Conservation (phyloP, 257 asterid species). For the Salvia rosmarinus region DNA sequence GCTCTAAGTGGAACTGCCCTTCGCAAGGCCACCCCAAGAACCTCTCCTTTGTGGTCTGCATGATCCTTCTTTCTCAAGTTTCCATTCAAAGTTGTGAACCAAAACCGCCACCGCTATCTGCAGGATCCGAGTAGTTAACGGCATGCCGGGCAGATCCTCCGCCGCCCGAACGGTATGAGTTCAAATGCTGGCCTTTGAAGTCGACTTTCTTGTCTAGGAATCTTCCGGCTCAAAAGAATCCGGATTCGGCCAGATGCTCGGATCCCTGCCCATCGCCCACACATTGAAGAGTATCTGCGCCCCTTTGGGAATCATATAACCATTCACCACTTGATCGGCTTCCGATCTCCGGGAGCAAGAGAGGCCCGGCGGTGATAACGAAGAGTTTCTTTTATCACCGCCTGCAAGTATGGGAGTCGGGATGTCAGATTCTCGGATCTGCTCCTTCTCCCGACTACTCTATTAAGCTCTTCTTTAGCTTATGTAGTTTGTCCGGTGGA, state of each 20-base stretch:
- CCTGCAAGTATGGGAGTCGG: slow-evolving; percentile 38
- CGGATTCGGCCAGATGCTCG: slow-evolving; percentile 37
- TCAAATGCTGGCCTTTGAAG: slow-evolving; percentile 41
- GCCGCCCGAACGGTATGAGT: slow-evolving; percentile 44
- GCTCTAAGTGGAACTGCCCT: slow-evolving; percentile 18
- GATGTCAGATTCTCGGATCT: slow-evolving; percentile 37
- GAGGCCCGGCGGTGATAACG: slow-evolving; percentile 37
- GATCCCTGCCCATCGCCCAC: slow-evolving; percentile 47
- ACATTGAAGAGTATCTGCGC: slow-evolving; percentile 38
- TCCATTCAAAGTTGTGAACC: slow-evolving; percentile 43
- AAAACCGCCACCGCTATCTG: slow-evolving; percentile 34
- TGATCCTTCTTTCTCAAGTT: background rate
- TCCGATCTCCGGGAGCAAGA: slow-evolving; percentile 23
- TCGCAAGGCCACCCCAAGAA: slow-evolving; percentile 16
- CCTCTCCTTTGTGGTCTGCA: background rate
- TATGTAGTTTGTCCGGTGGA: slow-evolving; percentile 23
- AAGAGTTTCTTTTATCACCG: slow-evolving; percentile 40
- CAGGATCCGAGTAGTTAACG: slow-evolving; percentile 36
- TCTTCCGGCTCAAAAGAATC: slow-evolving; percentile 35
- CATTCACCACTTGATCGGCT: slow-evolving; percentile 23
- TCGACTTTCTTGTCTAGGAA: slow-evolving; percentile 30
- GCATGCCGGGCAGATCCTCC: slow-evolving; percentile 46
- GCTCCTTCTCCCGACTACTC: background rate
- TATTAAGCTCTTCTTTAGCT: slow-evolving; percentile 34
- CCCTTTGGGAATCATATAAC: slow-evolving; percentile 38